A percentile compares a stretch with the other conserved stretches of the same genome.
Evolutionary conservation across 106 monocot species (phyloP).

Genomic region (Apostasia shenzhenica): DNA sequence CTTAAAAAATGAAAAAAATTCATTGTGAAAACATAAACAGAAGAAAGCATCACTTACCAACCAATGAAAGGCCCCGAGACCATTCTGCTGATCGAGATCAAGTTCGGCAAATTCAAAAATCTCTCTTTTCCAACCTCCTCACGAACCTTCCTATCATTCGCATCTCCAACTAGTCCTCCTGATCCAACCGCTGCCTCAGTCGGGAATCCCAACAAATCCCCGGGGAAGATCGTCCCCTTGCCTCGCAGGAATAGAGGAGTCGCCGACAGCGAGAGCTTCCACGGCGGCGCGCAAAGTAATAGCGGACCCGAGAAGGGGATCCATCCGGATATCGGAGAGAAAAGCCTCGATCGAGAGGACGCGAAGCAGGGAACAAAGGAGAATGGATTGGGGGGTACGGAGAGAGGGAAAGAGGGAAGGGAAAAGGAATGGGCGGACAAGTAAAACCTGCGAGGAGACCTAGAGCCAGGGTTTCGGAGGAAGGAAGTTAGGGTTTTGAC

Average conservation of each 20-base stretch:
- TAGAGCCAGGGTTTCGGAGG: constrained; percentile 31
- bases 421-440: neutral
- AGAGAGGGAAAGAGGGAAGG: constrained; percentile 8
- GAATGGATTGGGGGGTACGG: constrained; percentile 9
- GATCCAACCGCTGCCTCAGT: constrained; percentile 12
- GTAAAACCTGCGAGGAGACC: constrained; percentile 10
- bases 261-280: constrained; percentile 73
- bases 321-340: constrained; percentile 11
- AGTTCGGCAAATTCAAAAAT: constrained; percentile 83
- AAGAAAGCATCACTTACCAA: constrained; percentile 42
- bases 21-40: neutral
- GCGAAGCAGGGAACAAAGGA: constrained; percentile 15
- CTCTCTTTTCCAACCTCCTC: constrained; percentile 20
- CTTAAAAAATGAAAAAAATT: too few relatives aligned
- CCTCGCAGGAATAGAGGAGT: constrained; percentile 53
- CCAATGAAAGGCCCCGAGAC: constrained; percentile 85
- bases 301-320: constrained; percentile 33
- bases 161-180: neutral
- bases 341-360: constrained; percentile 15
- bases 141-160: neutral
- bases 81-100: constrained; percentile 81
- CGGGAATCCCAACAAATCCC: constrained; percentile 23
- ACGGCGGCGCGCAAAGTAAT: constrained; percentile 57
- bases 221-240: constrained; percentile 25
- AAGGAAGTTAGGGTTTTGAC: constrained; percentile 33